Base-by-base conservation (phyloP, 257 asterid species). In the Solanum phureja region DNA sequence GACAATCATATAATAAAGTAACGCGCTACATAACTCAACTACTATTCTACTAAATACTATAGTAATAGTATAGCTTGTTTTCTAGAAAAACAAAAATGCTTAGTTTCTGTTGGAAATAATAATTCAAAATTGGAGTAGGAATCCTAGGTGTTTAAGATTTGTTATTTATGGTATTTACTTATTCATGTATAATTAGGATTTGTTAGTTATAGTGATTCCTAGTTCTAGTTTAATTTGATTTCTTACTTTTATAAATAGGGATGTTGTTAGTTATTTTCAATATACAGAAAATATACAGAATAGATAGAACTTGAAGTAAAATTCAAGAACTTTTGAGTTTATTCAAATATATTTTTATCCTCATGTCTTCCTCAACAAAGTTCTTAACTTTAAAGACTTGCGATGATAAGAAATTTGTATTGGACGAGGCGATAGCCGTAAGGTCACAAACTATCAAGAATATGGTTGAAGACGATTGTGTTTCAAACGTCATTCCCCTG, bases 71-170 rank as follows among this genome's bases (percentile, higher is more conserved):
- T 56, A n/a, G 8, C 33, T n/a, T 64, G 72, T 64, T 64, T 64
- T 11, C 72, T 23, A 62, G 31, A 62, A 62, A 8, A n/a, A 60
- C 69, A 60, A 60, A 62, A 62, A 9, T 62, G 31, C 0, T 23
- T 62, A 14, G 21, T 49, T 56, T 56, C n/a, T 3, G 1, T 6
- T 1, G 9, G 4, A 18, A 52, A 52, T 52, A 52, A 52, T 52
- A 52, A 52, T 52, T 52, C 3, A 52, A 52, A 6, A 3, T 18
- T 52, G 9, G 23, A 52, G 1, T 16, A 52, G 9, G 23, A 52
- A 52, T 52, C 0, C 0, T 2, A 16, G 9, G 8, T 5, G 8
- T 6, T 52, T 52, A 52, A 0, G 1, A 52, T 52, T 52, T 52
- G 3, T 52, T 52, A 16, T 52, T 52, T 16, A 52, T 16, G 60